Conservation (phyloP, 2,329 filamentous ascomycete genomes). For the Rhexocercosporidium sp. region DNA sequence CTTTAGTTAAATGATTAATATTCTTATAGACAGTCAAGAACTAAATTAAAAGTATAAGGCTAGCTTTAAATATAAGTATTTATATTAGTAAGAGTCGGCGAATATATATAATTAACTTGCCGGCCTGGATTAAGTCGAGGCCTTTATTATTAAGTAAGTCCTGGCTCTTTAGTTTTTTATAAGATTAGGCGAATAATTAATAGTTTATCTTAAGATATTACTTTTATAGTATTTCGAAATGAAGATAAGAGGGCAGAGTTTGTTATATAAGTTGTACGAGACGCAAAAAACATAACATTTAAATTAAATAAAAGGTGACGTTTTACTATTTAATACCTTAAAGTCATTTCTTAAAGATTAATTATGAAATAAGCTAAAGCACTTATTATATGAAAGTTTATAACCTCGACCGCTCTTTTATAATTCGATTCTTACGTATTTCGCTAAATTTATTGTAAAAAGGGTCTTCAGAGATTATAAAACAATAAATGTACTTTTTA, state of each 20-base stretch:
- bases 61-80: slow-evolving; percentile 14
- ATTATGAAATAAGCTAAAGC: slow-evolving; percentile 17
- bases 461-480: slow-evolving; percentile 17
- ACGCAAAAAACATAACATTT: slow-evolving; percentile 19
- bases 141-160: slow-evolving; percentile 24
- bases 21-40: slow-evolving; percentile 15
- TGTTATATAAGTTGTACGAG: slow-evolving; percentile 20
- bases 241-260: slow-evolving; percentile 18
- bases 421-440: slow-evolving; percentile 18
- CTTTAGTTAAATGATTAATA: slow-evolving; percentile 19
- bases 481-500: neutral
- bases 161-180: slow-evolving; percentile 8
- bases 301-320: slow-evolving; percentile 20
- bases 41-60: slow-evolving; percentile 18
- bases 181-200: slow-evolving; percentile 7
- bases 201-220: slow-evolving; percentile 13
- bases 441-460: slow-evolving; percentile 15
- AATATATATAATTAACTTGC: slow-evolving; percentile 20
- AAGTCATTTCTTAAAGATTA: slow-evolving; percentile 15
- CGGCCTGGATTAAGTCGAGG: slow-evolving; percentile 12
- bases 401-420: slow-evolving; percentile 20
- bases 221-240: slow-evolving; percentile 18
- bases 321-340: slow-evolving; percentile 12
- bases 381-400: slow-evolving; percentile 20
- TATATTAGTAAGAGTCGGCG: slow-evolving; percentile 15